These are phyloP conservation scores for Trichoderma erinaceum DNA, from an alignment of 495 filamentous ascomycete genomes.

Conservation along the genomic window DNA sequence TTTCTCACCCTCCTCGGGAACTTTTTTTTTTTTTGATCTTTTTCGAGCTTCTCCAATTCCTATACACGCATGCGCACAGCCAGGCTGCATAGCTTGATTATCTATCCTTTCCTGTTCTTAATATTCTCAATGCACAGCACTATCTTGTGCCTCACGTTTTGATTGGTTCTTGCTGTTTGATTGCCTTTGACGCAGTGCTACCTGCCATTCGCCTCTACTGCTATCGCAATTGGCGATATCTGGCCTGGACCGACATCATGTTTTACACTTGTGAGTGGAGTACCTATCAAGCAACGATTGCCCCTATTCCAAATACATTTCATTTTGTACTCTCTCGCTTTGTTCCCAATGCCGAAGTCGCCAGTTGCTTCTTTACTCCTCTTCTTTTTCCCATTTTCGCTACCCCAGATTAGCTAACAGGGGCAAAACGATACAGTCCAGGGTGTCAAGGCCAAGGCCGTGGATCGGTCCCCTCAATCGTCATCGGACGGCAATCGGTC, in stretches of 20 bases:
- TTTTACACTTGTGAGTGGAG: constrained; percentile 43
- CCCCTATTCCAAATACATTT: neutral
- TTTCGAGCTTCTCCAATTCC: too few species aligned
- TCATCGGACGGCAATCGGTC: constrained; percentile 11
- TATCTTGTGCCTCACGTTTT: too few species aligned
- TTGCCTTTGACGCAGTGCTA: too few species aligned
- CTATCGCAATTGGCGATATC: neutral
- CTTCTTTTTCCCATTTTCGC: neutral
- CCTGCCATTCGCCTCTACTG: too few species aligned
- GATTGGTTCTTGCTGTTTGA: too few species aligned
- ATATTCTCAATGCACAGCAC: too few species aligned
- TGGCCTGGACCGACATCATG: constrained; percentile 26
- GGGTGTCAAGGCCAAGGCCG: constrained; percentile 28
- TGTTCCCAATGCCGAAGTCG: neutral
- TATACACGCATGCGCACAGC: too few species aligned
- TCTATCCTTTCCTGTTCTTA: too few species aligned
- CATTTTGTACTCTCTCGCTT: neutral
- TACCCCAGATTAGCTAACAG: constrained; percentile 44
- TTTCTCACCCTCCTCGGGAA: too few species aligned
- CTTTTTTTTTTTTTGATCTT: too few species aligned
- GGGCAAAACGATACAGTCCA: constrained; percentile 39
- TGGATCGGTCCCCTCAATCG: constrained; percentile 2
- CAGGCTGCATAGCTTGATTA: too few species aligned
- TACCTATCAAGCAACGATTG: constrained; percentile 16
- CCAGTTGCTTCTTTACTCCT: neutral